Percentiles rank a stretch among this genome's conserved stretches.
These are phyloP conservation scores for Isoetes taiwanensis DNA, from an alignment of 75 land plant species.

Conservation along the genomic window DNA sequence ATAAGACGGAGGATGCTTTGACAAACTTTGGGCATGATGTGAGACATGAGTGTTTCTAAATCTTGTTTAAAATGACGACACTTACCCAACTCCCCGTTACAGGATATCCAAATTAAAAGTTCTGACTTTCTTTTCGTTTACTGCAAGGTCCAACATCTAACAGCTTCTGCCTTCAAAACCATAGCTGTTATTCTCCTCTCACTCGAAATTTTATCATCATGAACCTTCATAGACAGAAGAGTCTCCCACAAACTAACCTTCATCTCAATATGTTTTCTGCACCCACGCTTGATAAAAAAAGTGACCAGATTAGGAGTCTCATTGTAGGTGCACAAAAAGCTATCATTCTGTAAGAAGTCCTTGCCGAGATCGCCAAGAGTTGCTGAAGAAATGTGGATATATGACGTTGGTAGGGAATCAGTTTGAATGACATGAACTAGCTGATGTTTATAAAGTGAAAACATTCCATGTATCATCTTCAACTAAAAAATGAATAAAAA, in stretches of 20 bases:
- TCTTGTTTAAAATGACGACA: too few relatives aligned
- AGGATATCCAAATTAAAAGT: too few relatives aligned
- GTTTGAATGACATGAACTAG: constrained; percentile 86
- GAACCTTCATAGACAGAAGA: constrained; percentile 38
- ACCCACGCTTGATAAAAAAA: constrained; percentile 33
- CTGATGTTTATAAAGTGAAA: constrained; percentile 18
- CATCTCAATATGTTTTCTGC: constrained; percentile 9
- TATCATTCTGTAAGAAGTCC: constrained; percentile 43
- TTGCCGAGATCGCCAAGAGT: constrained; percentile 64
- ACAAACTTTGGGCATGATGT: too few relatives aligned
- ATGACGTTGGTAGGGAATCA: constrained; percentile 32
- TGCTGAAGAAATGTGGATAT: constrained; percentile 50
- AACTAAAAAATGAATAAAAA: background rate
- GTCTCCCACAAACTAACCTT: constrained; percentile 22
- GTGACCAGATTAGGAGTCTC: constrained; percentile 53
- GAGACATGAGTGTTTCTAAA: too few relatives aligned
- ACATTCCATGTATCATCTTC: background rate
- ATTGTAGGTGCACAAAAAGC: constrained; percentile 47
- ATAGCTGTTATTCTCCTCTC: constrained; percentile 37
- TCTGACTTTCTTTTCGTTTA: constrained; percentile 44
- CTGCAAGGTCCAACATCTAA: constrained; percentile 70
- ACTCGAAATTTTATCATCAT: constrained; percentile 22
- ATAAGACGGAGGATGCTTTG: too few relatives aligned
- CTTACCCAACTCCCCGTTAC: too few relatives aligned
- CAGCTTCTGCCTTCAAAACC: constrained; percentile 34